These are phyloP conservation scores for Pleurotus pulmonarius DNA, from an alignment of 768 basidiomycete genomes.

Conservation along the genomic window DNA sequence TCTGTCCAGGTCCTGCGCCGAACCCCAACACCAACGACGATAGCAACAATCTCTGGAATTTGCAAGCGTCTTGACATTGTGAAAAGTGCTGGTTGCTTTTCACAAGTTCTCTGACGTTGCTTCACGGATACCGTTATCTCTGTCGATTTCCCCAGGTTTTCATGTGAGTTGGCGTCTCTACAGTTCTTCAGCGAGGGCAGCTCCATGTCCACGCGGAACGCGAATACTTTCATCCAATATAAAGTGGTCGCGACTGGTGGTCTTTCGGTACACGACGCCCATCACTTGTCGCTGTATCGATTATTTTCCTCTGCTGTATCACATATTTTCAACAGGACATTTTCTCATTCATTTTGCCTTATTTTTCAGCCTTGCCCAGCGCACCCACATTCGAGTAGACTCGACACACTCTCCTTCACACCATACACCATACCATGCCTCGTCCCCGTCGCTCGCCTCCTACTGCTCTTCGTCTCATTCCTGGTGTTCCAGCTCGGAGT, in stretches of 20 bases:
- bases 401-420: conserved; percentile 4
- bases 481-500: neutral
- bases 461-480: conserved; percentile 1
- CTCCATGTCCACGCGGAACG: neutral
- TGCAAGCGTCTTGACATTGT: neutral
- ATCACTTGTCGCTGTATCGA: conserved; percentile 66
- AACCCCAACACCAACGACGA: too few species aligned
- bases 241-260: neutral
- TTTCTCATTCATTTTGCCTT: conserved; percentile 2
- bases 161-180: conserved; percentile 2
- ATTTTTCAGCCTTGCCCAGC: neutral
- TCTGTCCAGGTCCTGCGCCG: too few species aligned
- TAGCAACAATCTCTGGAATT: too few species aligned
- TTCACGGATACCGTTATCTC: conserved; percentile 3
- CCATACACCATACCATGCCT: neutral
- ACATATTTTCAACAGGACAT: neutral
- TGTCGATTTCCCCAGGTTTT: neutral
- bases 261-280: conserved; percentile 36
- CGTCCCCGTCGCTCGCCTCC: conserved; percentile 4
- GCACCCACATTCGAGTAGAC: conserved; percentile 5
- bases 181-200: too few species aligned
- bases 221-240: neutral
- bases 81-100: conserved; percentile 8
- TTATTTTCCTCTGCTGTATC: conserved; percentile 1
- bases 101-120: neutral